Conservation (phyloP, 2,329 filamentous ascomycete genomes). For the Rhynchosporium graminicola region DNA sequence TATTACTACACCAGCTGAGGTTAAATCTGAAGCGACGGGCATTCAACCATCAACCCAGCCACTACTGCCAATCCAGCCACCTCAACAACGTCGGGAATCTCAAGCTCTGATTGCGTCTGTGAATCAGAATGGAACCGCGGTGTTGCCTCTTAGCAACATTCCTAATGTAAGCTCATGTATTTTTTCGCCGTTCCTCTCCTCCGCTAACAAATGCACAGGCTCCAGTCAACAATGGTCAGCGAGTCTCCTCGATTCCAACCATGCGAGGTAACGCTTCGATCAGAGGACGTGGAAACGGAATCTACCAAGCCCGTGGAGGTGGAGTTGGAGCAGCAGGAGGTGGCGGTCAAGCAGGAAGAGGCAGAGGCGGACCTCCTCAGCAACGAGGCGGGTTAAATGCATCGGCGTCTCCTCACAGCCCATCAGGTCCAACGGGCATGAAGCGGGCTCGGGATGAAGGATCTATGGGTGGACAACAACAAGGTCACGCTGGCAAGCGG, state of each 20-base stretch:
- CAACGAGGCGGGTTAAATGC: slow-evolving; percentile 39
- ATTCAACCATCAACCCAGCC: slow-evolving; percentile 20
- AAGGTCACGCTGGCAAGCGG: slow-evolving; percentile 47
- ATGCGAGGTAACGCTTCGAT: slow-evolving; percentile 33
- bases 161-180: slow-evolving; percentile 33
- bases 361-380: slow-evolving; percentile 34
- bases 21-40: slow-evolving; percentile 29
- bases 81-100: slow-evolving; percentile 13
- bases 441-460: slow-evolving; percentile 40
- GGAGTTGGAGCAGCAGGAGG: slow-evolving; percentile 31
- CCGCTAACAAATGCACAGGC: slow-evolving; percentile 28
- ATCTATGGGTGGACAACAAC: slow-evolving; percentile 35
- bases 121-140: slow-evolving; percentile 28
- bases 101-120: slow-evolving; percentile 22
- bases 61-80: slow-evolving; percentile 6
- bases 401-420: slow-evolving; percentile 37
- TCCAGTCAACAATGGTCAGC: slow-evolving; percentile 29
- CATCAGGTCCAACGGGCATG: slow-evolving; percentile 33
- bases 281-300: slow-evolving; percentile 34
- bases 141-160: slow-evolving; percentile 33
- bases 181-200: not conserved
- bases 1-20: slow-evolving; percentile 23
- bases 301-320: slow-evolving; percentile 30
- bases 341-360: slow-evolving; percentile 32
- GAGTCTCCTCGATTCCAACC: slow-evolving; percentile 37